Base-by-base conservation (phyloP, 2,329 filamentous ascomycete genomes). In the Colletotrichum ledebouriae region DNA sequence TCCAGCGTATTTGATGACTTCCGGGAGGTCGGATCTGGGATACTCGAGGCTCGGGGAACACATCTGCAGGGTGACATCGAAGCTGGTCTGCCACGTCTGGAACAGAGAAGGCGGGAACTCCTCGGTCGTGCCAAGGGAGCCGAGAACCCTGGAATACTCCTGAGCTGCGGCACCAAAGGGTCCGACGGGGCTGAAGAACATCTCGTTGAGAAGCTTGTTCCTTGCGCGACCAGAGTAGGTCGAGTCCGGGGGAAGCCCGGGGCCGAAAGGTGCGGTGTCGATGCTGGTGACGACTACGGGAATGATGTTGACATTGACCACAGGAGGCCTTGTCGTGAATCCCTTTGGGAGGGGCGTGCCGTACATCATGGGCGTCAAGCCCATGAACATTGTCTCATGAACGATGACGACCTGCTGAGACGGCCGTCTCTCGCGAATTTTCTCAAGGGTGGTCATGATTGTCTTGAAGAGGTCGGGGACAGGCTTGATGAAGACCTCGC, bases 1-100 rank as follows among this genome's bases (percentile, higher is more conserved):
- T 1, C 85, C 85, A 22, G 79, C 78, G 68, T 82, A 86, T 13
- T 78, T 78, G 42, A 86, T 74, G 33, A 77, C 76, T 0, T 76
- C 65, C 6, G 79, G 78, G 2, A 80, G 70, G 63, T 80, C 78
- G 15, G 76, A 76, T 4, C 76, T 73, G 3, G 75, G 75, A 53
- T 81, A 83, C 63, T 84, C 81, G 25, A 83, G 72, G 25, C 77
- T 78, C 0, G 78, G 76, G 10, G 76, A 75, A 22, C 79, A 81
- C 70, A 82, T 72, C 44, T 82, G 78, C 4, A 83, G 73, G 3
- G 73, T 74, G 7, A 78, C 73, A 60, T 82, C 79, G 60, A 74
- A 77, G 15, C 73, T 69, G 12, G 72, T 59, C 56, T 74, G 67
- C 73, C 75, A 78, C 42, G 71, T 70, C 49, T 78, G 74, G 37